Evolutionary conservation across 108 stramenopile genomes (phyloP), one percentile per base, ranked within the genome.

Genomic region (Nitzschia inconspicua): DNA sequence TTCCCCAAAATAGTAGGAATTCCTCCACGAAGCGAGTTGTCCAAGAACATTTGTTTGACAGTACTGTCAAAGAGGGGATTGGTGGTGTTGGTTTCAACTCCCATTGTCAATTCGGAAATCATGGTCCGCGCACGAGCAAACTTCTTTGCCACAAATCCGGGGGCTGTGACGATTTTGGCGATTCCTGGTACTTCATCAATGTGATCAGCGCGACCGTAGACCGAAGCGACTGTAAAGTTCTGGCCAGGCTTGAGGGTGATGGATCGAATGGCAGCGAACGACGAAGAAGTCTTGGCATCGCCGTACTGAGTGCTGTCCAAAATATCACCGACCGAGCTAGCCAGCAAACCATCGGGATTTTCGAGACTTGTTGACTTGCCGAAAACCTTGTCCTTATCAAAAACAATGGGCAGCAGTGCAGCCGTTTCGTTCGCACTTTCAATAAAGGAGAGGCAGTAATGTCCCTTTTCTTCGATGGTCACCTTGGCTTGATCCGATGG

Each of bases 1-100:
- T 88, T 85, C 23, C 97, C 97, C 25, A 96, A 62, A 49, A 95
- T 66, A 34, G 89, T 73, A 9, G 97, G 97, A 63, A 89, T 77
- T 41, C 97, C 97, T 51, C 97, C 97, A 64, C 97, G 93, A 36
- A 98, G 84, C 57, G 89, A 82, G 73, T 98, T 98, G 59, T 98
- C 97, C 64, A 98, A 76, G 68, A 88, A 95, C 76, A 88, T 90
- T 72, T 96, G 94, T 56, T 89, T 86, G 68, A 91, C 86, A 47
- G 88, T 83, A 39, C 88, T 87, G 68, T 98, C 78, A 59, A 98
- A 95, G 22, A 98, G 73, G 11, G 79, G 82, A 58, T 83, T 88
- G 49, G 76, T 77, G 10, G 97, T 95, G 40, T 78, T 88, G 11
- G 94, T 94, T 52, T 88, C 85, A 23, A 98, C 95, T 71, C 73